These are phyloP conservation scores for Pichia manshurica DNA, from an alignment of 805 yeast genomes.

Conservation along the genomic window DNA sequence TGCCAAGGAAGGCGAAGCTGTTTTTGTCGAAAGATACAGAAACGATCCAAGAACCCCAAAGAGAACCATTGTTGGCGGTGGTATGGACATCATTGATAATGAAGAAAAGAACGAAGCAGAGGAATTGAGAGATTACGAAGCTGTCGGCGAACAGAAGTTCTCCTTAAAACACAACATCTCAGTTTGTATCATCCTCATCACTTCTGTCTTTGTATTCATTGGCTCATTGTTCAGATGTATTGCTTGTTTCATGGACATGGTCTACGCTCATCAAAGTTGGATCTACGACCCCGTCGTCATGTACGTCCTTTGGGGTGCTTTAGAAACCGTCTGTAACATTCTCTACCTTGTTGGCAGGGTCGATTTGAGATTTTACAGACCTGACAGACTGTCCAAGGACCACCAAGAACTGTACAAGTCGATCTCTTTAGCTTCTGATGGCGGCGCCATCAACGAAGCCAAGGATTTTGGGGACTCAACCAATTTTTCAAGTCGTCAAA, in stretches of 20 bases:
- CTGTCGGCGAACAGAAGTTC: conserved; percentile 21
- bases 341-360: conserved; percentile 58
- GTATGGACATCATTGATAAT: conserved; percentile 10
- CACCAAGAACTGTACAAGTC: not conserved
- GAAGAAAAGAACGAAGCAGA: conserved; percentile 11
- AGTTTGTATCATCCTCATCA: conserved; percentile 37
- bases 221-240: conserved; percentile 49
- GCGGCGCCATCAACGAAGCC: not conserved
- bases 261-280: conserved; percentile 34
- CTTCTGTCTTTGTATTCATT: conserved; percentile 45
- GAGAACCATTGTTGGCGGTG: conserved; percentile 29
- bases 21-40: conserved; percentile 20
- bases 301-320: conserved; percentile 64
- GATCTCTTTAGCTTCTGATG: not conserved
- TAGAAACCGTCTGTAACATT: conserved; percentile 53
- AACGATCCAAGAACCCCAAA: conserved; percentile 18
- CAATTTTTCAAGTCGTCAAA: conserved; percentile 6
- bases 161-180: conserved; percentile 46
- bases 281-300: conserved; percentile 50
- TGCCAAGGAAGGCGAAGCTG: conserved; percentile 27
- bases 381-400: conserved; percentile 37
- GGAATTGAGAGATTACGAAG: conserved; percentile 22
- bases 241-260: conserved; percentile 35
- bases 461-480: conserved; percentile 5
- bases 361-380: conserved; percentile 75